Conservation (phyloP, 192 early-diverging fungal genomes). For the Rhizoclosmatium sp. region DNA sequence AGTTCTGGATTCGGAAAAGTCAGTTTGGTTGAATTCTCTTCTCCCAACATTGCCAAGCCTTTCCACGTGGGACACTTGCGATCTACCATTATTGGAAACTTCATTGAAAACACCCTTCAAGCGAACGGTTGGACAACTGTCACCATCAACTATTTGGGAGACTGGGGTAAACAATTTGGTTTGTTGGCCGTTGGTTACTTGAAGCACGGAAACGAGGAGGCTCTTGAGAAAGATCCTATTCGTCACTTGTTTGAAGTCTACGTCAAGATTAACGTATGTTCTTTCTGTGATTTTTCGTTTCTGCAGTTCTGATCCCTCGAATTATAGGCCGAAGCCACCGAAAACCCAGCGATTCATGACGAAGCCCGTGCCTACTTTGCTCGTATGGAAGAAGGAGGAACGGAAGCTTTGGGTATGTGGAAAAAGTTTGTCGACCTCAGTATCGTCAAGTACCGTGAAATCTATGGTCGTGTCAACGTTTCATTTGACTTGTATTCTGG, state of each 20-base stretch:
- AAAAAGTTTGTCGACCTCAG: constrained; percentile 85
- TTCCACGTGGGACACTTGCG: constrained; percentile 99
- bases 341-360: constrained; percentile 75
- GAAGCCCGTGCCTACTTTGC: constrained; percentile 91
- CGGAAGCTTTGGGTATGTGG: constrained; percentile 82
- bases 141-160: constrained; percentile 96
- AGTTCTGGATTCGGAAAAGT: constrained; percentile 65
- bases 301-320: constrained; percentile 13
- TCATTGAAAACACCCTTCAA: constrained; percentile 81
- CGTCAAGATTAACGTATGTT: constrained; percentile 78
- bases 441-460: constrained; percentile 91
- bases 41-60: constrained; percentile 98
- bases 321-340: constrained; percentile 66
- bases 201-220: constrained; percentile 81
- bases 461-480: constrained; percentile 89
- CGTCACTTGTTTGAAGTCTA: constrained; percentile 93
- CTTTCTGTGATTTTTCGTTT: neutral
- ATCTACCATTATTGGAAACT: constrained; percentile 96
- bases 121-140: constrained; percentile 92
- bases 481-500: constrained; percentile 95
- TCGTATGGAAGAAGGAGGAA: constrained; percentile 93
- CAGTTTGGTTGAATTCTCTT: constrained; percentile 90
- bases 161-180: constrained; percentile 99
- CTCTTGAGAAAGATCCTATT: constrained; percentile 82
- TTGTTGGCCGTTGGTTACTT: constrained; percentile 90